phyloP scores from a whole-genome alignment of 176 grass and related monocot genomes.

The Carex cristatella region DNA sequence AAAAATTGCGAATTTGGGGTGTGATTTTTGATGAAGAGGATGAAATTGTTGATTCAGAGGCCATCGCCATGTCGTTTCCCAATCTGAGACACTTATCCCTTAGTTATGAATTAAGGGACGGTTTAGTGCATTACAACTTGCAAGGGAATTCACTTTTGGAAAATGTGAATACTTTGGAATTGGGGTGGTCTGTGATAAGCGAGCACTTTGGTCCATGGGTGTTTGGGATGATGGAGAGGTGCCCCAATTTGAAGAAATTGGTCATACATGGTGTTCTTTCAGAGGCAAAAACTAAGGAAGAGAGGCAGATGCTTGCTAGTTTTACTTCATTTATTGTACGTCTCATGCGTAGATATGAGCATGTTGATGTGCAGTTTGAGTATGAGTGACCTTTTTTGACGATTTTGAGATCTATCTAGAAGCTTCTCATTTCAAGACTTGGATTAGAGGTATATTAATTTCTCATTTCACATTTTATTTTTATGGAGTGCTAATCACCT shows the following conservation, averaged over 20 bases:
- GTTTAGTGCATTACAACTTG: constrained; percentile 67
- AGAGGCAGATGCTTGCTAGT: constrained; percentile 67
- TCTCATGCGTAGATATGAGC: constrained; percentile 74
- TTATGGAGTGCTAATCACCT: background rate
- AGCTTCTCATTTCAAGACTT: background rate
- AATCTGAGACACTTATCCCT: constrained; percentile 78
- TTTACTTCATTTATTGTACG: constrained; percentile 79
- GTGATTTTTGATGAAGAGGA: constrained; percentile 94
- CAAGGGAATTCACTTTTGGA: constrained; percentile 58
- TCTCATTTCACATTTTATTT: background rate
- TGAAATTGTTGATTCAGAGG: constrained; percentile 91
- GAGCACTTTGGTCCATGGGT: constrained; percentile 96
- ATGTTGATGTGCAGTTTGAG: constrained; percentile 91
- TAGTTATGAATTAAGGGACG: constrained; percentile 92
- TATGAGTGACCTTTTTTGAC: constrained; percentile 54
- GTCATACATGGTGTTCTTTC: constrained; percentile 91
- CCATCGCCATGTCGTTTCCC: constrained; percentile 84
- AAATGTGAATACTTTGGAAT: constrained; percentile 75
- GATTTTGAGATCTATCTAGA: background rate
- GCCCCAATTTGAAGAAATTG: constrained; percentile 94
- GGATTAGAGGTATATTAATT: background rate
- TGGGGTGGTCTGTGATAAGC: constrained; percentile 94
- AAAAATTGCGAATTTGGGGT: constrained; percentile 74
- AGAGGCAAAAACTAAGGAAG: constrained; percentile 83
- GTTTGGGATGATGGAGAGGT: constrained; percentile 94